Base-by-base conservation (phyloP, 2,329 filamentous ascomycete species). In the Venturia asperata region DNA sequence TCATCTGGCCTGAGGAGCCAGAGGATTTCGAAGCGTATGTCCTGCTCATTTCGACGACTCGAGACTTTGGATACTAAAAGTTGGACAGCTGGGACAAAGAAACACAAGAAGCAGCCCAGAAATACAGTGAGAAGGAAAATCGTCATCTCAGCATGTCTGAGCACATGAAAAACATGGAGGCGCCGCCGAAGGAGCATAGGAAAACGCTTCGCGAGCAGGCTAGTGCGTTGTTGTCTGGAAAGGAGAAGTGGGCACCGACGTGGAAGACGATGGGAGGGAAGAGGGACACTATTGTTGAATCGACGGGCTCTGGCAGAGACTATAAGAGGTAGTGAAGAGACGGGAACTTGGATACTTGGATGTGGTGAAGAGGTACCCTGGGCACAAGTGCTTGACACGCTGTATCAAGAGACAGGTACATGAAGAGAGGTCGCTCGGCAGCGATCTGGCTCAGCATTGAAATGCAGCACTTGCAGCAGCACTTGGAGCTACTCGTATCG, bases 1-100 rank as follows among this genome's bases (percentile, higher is more conserved):
- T 99, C 79, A 86, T 90, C 65, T 97, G 91, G 89, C 94, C 94
- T 0, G 83, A 86, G 68, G 76, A 80, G 69, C 89, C 91, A 5
- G 76, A 81, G 68, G 82, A 88, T 73, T 79, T 84, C 67, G 74
- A 81, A 66, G 77, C 80, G 74, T 92, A 79, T 66, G 82, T 80
- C 61, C 41, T 27, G 61, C 67, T 61, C 42, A 15, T 4, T 5
- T 17, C 27, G 11, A 5, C 17, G 13, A 49, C 19, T 21, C 17
- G 10, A 30, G 15, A 11, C 39, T 58, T 21, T 19, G 49, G 21
- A 6, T 39, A 30, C 37, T 58, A n/a, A 42, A 37, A 24, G 10
- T 55, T 45, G 7, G 24, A 61, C 34, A 67, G 65, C 30, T 75
- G 73, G 73, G 71, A 71, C 58, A 68, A 68, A 64, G 70, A 72